Base-by-base conservation (phyloP, 441 rosid genomes). In the Aquilaria agallochum region DNA sequence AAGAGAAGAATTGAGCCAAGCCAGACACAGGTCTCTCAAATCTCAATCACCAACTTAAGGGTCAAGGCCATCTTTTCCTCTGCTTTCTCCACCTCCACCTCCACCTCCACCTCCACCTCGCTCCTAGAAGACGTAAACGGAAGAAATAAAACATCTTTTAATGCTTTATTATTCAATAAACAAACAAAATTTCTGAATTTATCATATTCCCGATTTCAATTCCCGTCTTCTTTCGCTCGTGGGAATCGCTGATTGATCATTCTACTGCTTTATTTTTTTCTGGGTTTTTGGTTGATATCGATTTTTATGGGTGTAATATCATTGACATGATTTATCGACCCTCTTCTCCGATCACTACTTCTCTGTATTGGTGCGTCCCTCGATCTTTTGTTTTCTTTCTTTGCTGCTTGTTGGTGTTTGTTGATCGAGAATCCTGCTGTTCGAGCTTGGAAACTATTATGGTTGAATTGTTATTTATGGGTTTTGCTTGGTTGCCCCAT, bases 351-450 rank as follows among this genome's bases (percentile, higher is more conserved):
- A 68, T 60, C 74, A 48, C 59, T 55, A 66, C 58, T 75, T 74
- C 72, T 63, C 31, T 31, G 9, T 57, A 13, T 72, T 64, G 88
- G 88, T 87, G 84, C 71, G 95, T 76, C 55, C 55, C n/a, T 51
- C 58, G 32, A 65, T 62, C 63, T 34, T 46, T 5, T 59, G 50
- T 14, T 60, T 31, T 5, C n/a, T 50, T 14, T 7, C 53, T 36
- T 36, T 5, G 42, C 42, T 56, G 13, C 14, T 40, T 30, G 12
- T 34, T 30, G 4, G 11, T 27, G 5, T 40, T 62, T 56, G 1
- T 10, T 10, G 42, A 13, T 27, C 56, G 13, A 20, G 33, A 58
- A 33, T 64, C 51, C 12, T 36, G 64, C 57, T 62, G 61, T 52
- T 66, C 56, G 27, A 36, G 71, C 55, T 70, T 34, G 55, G 59